A percentile compares a stretch with the other conserved stretches of the same genome.
Conservation (phyloP, 75 land plant species). For the Picea sitchensis region DNA sequence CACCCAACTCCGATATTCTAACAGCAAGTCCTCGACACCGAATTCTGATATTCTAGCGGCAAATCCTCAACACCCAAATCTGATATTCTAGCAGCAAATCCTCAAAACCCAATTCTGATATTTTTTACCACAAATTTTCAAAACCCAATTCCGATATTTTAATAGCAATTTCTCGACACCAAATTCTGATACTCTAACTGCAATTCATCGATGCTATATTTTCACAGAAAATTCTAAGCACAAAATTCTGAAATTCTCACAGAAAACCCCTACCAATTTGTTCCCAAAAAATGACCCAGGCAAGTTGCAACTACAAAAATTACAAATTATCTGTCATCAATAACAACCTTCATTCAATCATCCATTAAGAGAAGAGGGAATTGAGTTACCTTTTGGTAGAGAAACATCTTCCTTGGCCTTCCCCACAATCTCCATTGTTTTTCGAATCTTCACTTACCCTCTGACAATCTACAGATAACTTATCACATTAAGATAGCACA, state of each 20-base stretch:
- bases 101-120: neutral
- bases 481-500: neutral
- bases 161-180: neutral
- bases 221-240: neutral
- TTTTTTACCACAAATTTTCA: neutral
- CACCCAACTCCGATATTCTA: too few species aligned
- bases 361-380: neutral
- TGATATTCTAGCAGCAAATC: neutral
- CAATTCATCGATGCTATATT: too few species aligned
- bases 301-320: neutral
- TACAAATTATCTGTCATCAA: neutral
- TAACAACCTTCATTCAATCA: neutral
- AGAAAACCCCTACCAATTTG: neutral
- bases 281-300: neutral
- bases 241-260: neutral
- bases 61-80: neutral
- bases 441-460: neutral
- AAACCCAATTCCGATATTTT: neutral
- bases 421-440: slow-evolving; percentile 19
- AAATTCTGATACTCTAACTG: neutral
- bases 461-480: neutral
- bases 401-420: slow-evolving; percentile 47
- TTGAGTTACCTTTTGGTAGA: slow-evolving; percentile 35
- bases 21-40: too few species aligned
- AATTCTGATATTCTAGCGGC: neutral